Base-by-base conservation (phyloP, 805 yeast genomes). In the Ogataea zsoltii region DNA sequence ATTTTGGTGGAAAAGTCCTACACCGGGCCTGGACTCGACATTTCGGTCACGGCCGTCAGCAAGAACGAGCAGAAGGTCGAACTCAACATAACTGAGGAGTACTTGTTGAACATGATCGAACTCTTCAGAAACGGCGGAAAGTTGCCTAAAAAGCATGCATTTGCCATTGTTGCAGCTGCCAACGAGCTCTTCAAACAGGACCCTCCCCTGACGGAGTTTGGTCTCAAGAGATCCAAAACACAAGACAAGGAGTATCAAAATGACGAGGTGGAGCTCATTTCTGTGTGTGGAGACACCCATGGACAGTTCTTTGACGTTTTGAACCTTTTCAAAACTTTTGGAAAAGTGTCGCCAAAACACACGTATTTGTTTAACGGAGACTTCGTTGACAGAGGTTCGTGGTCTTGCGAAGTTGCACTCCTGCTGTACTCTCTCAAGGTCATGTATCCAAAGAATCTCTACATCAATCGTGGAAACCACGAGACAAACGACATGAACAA, bases 221-320 rank as follows among this genome's bases (percentile, higher is more conserved):
- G 71, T 2, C 59, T 75, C 10, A 39, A 48, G 9, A 48, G 65
- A 44, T 19, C 42, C 3, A 50, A 46, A 15, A 61, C 73, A 45
- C 71, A 69, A 43, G 28, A 29, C 3, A 57, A 67, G 81, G 48
- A 65, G 63, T 13, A 59, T 56, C 55, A 48, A 30, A 45, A 54
- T 68, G 73, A 60, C 4, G 59, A 60, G n/a, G 62, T 58, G 15
- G 65, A 71, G 44, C 77, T 70, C 48, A 73, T 92, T 38, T 88
- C 97, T 1, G 87, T 94, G 9, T 94, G 96, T 56, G 99, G 99
- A 54, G 99, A 94, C 65, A 92, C 97, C 0, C 99, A 94, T 65
- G 99, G 99, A 33, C 99, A 94, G 67, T 90, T 86, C 63, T 92
- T 79, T 59, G 99, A 94, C 63, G 82, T 94, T 42, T 67, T 92